Evolutionary conservation across 1,284 basidiomycete genomes (phyloP), one percentile per base, ranked within the genome.

Genomic region (Mycena sp.): DNA sequence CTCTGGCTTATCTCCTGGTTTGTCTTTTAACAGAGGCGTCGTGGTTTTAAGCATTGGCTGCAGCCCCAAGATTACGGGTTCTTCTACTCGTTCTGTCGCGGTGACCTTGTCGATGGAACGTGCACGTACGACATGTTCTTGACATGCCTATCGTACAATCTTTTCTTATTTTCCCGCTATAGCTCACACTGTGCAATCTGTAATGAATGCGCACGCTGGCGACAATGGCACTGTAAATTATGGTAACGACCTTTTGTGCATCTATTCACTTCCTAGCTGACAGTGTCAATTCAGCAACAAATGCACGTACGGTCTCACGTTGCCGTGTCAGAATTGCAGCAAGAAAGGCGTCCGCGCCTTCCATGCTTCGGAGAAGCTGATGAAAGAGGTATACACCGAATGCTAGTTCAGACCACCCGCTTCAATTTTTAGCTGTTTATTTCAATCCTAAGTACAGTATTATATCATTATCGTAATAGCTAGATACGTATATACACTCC

Each of bases 141-240:
- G 32, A 51, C 25, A 19, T 32, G 7, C 16, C 21, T 32, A n/a
- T 43, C 4, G n/a, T 43, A 28, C 45, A 28, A 29, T 48, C 45
- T 4, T 48, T 7, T 30, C 30, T 12, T 29, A n/a, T 7, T n/a
- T 23, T 19, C 9, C 38, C 7, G 7, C 14, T 16, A 6, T 19
- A 55, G 53, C 14, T 30, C 28, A 3, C 53, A 55, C 23, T 55
- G 53, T 16, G 9, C 55, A 2, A 14, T 58, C 16, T 58, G 55
- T 19, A 30, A 58, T 28, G 7, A 38, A 30, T 58, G 55, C 28
- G 9, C 0, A 0, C 45, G 49, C 37, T 58, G 55, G 55, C 45
- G 55, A 6, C 28, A 48, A 40, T 58, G 55, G 55, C 55, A 58
- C 29, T 58, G 55, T 29, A 58, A 58, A 21, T 14, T 58, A 16